A percentile compares a stretch with the other conserved stretches of the same genome.
Conservation (phyloP, 2,329 filamentous ascomycete genomes). For the Verticillium longisporum region DNA sequence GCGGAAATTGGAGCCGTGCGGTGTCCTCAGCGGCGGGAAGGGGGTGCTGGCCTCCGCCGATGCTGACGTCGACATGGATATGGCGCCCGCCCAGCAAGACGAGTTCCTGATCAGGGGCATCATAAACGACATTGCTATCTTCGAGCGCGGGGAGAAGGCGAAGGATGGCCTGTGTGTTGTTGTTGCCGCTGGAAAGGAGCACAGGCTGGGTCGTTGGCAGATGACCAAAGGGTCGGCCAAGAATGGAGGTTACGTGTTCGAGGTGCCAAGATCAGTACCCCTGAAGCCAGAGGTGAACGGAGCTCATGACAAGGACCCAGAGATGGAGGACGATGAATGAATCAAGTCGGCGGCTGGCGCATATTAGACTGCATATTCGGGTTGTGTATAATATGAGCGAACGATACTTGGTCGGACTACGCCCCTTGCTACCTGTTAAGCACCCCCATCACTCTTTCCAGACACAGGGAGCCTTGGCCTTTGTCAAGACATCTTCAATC, state of each 20-base stretch:
- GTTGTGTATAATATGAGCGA: background rate
- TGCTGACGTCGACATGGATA: background rate
- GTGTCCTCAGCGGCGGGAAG: slow-evolving; percentile 41
- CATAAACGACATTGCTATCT: slow-evolving; percentile 81
- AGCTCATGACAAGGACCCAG: slow-evolving; percentile 17
- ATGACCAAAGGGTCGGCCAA: slow-evolving; percentile 49
- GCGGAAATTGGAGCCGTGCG: slow-evolving; percentile 65
- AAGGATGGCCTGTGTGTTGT: slow-evolving; percentile 75
- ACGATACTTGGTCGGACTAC: background rate
- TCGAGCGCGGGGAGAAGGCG: slow-evolving; percentile 74
- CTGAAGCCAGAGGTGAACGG: slow-evolving; percentile 25
- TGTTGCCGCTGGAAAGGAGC: slow-evolving; percentile 80
- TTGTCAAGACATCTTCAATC: no score
- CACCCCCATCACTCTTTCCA: background rate
- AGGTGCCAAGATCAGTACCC: slow-evolving; percentile 51
- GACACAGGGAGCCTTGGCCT: background rate
- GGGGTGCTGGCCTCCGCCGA: background rate
- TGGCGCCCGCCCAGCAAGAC: slow-evolving; percentile 2
- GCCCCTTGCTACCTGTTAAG: background rate
- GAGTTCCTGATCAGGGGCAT: slow-evolving; percentile 56
- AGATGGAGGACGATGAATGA: slow-evolving; percentile 7
- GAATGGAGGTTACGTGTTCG: slow-evolving; percentile 84
- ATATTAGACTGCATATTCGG: background rate
- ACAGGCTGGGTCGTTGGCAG: slow-evolving; percentile 79
- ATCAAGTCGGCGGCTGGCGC: background rate